A percentile compares a stretch with the other conserved stretches of the same genome.
These are phyloP conservation scores for Solanum arcanum DNA, from an alignment of 257 asterid species.

Conservation along the genomic window DNA sequence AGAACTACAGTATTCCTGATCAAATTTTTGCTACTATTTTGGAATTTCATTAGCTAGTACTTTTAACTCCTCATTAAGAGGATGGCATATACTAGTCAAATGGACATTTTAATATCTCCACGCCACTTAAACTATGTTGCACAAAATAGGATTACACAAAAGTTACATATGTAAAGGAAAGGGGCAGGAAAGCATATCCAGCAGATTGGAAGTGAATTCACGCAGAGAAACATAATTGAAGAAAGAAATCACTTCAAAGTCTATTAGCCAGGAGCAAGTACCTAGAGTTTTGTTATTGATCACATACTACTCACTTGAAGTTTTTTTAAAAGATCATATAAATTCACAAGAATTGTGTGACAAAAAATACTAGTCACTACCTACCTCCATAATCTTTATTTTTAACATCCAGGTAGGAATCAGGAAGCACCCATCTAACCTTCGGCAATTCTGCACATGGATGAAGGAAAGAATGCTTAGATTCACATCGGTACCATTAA, in stretches of 20 bases:
- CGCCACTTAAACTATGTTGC: not conserved
- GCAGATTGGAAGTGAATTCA: not conserved
- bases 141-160: not conserved
- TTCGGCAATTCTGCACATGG: conserved; percentile 47
- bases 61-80: not conserved
- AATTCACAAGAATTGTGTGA: not conserved
- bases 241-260: not conserved
- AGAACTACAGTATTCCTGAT: not conserved
- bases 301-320: not conserved
- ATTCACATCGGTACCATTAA: not conserved
- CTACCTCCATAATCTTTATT: conserved; percentile 97
- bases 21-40: not conserved
- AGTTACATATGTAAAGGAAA: not conserved
- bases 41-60: not conserved
- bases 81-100: not conserved
- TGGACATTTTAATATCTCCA: not conserved
- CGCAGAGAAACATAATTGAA: not conserved
- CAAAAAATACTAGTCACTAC: not conserved
- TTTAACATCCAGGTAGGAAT: conserved; percentile 83
- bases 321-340: not conserved
- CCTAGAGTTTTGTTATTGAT: not conserved
- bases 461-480: not conserved
- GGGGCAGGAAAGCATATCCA: not conserved
- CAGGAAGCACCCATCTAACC: conserved; percentile 98
- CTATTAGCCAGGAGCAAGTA: not conserved